phyloP scores from a whole-genome alignment of 495 filamentous ascomycete species.

The Corynascus novoguineensis region DNA sequence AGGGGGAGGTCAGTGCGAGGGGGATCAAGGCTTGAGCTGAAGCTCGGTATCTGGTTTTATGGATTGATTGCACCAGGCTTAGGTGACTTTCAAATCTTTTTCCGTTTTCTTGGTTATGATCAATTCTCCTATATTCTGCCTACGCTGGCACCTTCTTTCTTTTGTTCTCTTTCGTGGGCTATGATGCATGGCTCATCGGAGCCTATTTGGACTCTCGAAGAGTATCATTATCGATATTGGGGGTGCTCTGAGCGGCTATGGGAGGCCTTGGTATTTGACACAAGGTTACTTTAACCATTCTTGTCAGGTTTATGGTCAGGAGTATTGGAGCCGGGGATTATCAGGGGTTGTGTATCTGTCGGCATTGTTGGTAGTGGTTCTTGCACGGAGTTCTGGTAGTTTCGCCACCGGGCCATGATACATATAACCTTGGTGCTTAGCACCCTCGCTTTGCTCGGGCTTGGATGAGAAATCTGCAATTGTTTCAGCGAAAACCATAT shows the following conservation, averaged over 20 bases:
- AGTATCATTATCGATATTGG: no score
- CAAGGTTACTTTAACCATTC: no score
- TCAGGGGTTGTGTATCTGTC: background rate
- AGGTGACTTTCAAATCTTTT: background rate
- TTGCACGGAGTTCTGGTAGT: background rate
- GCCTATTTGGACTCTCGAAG: background rate
- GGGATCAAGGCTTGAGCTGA: slow-evolving; percentile 43
- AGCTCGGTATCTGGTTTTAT: background rate
- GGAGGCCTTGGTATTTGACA: no score
- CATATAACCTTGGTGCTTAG: background rate
- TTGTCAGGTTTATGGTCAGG: no score
- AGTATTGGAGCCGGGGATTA: background rate
- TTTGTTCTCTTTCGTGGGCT: background rate
- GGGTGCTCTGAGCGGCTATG: no score
- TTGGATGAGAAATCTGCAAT: background rate
- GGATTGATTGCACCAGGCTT: background rate
- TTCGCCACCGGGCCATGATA: background rate
- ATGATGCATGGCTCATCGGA: background rate
- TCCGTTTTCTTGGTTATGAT: background rate
- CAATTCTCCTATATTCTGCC: background rate
- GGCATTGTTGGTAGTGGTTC: background rate
- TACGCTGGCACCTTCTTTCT: background rate
- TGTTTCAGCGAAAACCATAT: no score
- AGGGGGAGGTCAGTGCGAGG: slow-evolving; percentile 50
- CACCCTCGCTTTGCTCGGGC: background rate